Base-by-base conservation (phyloP, 1,284 basidiomycete genomes). In the Xanthoconium separans region DNA sequence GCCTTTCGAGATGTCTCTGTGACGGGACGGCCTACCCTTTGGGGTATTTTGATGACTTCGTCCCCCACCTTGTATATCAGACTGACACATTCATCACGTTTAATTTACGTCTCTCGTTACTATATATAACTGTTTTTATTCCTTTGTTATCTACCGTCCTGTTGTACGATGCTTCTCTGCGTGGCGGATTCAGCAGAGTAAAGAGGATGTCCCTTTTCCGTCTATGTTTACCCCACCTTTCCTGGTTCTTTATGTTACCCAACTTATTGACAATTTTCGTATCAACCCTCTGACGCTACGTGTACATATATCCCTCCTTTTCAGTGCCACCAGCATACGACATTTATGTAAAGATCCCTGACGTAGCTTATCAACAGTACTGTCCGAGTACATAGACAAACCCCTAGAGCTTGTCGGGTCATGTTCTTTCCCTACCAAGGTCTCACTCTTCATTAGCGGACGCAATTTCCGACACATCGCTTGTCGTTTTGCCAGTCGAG, bases 161-260 rank as follows among this genome's bases (percentile, higher is more conserved):
- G 44, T 36, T 54, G 40, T 59, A 61, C 48, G 50, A 55, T 57
- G 45, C 20, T 5, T 47, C 42, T 31, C 39, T 30, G 6, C 24
- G 12, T 20, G 56, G n/a, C 43, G 37, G 22, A 15, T 50, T 41
- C 39, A 6, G n/a, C 27, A 9, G 16, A 20, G 22, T 29, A 20
- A 15, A n/a, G 7, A 40, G 13, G 18, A 9, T 20, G 8, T 1
- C 20, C 7, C 24, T 44, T 45, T 7, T 37, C 27, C 27, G 13
- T 33, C 31, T 37, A 34, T 5, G 27, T 24, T 27, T 5, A 27
- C 27, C 36, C 30, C 30, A 2, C 13, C 29, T 20, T 39, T 24
- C 18, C 43, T 6, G 39, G 22, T 16, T 9, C n/a, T 18, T 37
- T 9, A 37, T 37, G 16, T 10, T 37, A 8, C 36, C 36, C 8